Percentiles rank a stretch among this genome's conserved stretches.
These are phyloP conservation scores for Wickerhamiella qilinensis DNA, from an alignment of 805 yeast genomes.

Conservation along the genomic window DNA sequence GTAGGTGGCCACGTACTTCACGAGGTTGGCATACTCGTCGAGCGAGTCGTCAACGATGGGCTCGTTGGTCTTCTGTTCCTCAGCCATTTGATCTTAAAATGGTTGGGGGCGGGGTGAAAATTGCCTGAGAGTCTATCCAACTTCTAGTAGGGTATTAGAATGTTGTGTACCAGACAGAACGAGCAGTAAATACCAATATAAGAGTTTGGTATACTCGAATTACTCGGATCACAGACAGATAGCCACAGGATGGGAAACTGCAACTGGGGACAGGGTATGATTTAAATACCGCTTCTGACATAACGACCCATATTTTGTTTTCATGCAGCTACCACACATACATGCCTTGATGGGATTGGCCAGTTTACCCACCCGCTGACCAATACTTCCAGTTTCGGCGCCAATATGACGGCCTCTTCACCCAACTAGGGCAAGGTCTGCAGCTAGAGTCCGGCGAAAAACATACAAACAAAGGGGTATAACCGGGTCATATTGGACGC, in stretches of 20 bases:
- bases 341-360: constrained; percentile 10
- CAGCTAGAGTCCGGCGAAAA: neutral
- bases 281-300: constrained; percentile 6
- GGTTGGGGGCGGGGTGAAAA: too few species aligned
- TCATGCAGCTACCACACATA: constrained; percentile 6
- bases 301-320: constrained; percentile 8
- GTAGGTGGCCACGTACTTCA: constrained; percentile 22
- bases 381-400: neutral
- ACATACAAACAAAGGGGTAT: neutral
- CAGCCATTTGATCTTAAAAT: constrained; percentile 13
- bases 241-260: neutral
- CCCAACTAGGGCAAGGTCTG: neutral
- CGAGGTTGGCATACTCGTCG: constrained; percentile 24
- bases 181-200: neutral
- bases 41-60: constrained; percentile 34
- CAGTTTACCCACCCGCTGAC: neutral
- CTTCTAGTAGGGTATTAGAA: neutral
- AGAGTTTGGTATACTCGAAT: neutral
- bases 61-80: constrained; percentile 13
- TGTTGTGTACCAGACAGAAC: neutral
- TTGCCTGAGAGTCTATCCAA: neutral
- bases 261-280: neutral
- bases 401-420: neutral
- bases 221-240: neutral
- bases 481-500: too few species aligned